Percentiles rank a stretch among this genome's conserved stretches.
Evolutionary conservation across 2,329 filamentous ascomycete species (phyloP).

Genomic region (Calonectria pseudoturangicola): DNA sequence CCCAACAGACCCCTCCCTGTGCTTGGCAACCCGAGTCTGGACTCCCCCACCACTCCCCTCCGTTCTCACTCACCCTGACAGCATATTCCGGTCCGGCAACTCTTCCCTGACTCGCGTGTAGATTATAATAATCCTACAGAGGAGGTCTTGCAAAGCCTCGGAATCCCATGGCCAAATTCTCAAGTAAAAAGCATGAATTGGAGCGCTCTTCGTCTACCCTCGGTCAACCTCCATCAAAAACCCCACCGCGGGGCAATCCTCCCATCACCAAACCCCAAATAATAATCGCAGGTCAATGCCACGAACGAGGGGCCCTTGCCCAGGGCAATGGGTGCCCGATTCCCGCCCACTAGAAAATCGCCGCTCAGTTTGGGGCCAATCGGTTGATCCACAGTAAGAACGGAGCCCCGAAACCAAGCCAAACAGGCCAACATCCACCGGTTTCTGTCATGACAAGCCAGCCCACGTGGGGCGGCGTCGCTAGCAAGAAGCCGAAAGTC

Average conservation of each 20-base stretch:
- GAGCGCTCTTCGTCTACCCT: neutral
- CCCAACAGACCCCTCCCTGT: neutral
- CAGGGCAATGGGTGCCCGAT: conserved; percentile 30
- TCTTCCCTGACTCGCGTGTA: neutral
- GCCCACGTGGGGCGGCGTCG: conserved; percentile 40
- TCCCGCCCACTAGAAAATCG: conserved; percentile 40
- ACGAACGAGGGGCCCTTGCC: conserved; percentile 35
- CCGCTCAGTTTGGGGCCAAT: conserved; percentile 47
- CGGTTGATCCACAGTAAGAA: conserved; percentile 42
- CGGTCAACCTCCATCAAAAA: conserved; percentile 36
- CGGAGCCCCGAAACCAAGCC: conserved; percentile 44
- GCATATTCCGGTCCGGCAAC: conserved; percentile 6
- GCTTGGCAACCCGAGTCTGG: conserved; percentile 3
- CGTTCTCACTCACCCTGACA: neutral
- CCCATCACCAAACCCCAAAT: conserved; percentile 34
- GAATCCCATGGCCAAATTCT: neutral
- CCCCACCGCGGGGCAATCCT: conserved; percentile 51
- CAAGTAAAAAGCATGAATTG: neutral
- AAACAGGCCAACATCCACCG: conserved; percentile 39
- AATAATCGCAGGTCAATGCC: conserved; percentile 20
- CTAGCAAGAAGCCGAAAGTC: conserved; percentile 22
- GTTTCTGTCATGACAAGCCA: conserved; percentile 34
- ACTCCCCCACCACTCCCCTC: neutral
- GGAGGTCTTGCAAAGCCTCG: no score
- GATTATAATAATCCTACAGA: neutral